phyloP scores from a whole-genome alignment of 2,329 filamentous ascomycete genomes.

The Exophiala lecanii-corni region DNA sequence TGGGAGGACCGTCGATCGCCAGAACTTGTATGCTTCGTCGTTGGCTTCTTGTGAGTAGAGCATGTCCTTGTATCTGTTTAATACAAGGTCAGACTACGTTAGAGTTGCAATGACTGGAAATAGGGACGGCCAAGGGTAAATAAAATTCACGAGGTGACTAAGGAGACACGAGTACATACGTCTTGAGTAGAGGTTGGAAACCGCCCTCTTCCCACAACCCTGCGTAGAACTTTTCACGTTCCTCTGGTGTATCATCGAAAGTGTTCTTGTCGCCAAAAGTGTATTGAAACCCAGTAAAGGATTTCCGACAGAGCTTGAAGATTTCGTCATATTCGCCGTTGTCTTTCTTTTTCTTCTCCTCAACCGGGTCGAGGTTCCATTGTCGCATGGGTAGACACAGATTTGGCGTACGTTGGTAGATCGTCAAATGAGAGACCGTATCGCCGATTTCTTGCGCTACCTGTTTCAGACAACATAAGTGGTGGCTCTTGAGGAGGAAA shows the following conservation, averaged over 20 bases:
- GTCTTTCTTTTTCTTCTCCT: slow-evolving; percentile 53
- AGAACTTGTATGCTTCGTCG: slow-evolving; percentile 52
- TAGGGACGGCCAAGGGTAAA: no score
- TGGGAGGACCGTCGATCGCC: slow-evolving; percentile 48
- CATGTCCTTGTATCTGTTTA: slow-evolving; percentile 52
- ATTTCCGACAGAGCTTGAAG: slow-evolving; percentile 51
- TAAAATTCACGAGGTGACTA: no score
- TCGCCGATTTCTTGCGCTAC: slow-evolving; percentile 26
- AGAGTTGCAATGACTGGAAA: no score
- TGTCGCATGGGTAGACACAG: slow-evolving; percentile 55
- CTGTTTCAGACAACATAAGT: no score
- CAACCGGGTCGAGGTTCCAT: slow-evolving; percentile 43
- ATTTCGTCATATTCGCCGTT: slow-evolving; percentile 44
- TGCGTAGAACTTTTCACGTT: slow-evolving; percentile 50
- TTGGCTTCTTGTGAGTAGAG: slow-evolving; percentile 47
- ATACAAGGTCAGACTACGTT: no score
- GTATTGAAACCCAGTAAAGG: slow-evolving; percentile 58
- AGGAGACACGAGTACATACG: no score
- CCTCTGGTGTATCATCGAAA: slow-evolving; percentile 49
- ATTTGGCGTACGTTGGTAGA: slow-evolving; percentile 62
- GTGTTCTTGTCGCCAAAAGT: slow-evolving; percentile 53
- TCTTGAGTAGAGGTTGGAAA: slow-evolving; percentile 53
- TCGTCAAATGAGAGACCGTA: slow-evolving; percentile 28
- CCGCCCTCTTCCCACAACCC: slow-evolving; percentile 43
- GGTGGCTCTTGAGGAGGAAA: no score